Conservation (phyloP, 768 basidiomycete species). For the Rubroboletus satanas region DNA sequence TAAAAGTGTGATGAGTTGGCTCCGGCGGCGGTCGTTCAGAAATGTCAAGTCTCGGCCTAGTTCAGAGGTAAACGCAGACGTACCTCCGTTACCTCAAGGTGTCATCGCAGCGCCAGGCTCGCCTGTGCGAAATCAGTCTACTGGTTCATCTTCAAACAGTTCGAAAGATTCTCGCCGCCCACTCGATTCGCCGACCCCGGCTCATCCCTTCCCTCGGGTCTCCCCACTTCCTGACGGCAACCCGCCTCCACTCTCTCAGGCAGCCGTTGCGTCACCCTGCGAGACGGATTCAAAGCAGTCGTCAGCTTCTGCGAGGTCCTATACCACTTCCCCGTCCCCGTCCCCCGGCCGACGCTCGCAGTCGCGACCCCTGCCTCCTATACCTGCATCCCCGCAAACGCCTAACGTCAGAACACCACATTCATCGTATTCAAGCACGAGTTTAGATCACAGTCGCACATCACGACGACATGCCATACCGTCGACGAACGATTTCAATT, state of each 20-base stretch:
- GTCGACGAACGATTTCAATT: not conserved
- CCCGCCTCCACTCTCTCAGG: constrained; percentile 1
- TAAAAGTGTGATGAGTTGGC: constrained; percentile 35
- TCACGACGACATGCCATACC: constrained; percentile 10
- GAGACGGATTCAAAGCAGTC: constrained; percentile 23
- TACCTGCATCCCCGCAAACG: constrained; percentile 31
- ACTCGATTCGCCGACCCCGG: constrained; percentile 17
- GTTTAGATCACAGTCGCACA: constrained; percentile 15
- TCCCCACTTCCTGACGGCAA: constrained; percentile 17
- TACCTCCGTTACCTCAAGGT: constrained; percentile 14
- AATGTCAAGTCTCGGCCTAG: constrained; percentile 20
- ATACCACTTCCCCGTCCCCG: constrained; percentile 7
- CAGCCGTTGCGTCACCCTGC: not conserved
- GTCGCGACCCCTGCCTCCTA: constrained; percentile 19
- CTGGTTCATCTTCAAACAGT: constrained; percentile 19
- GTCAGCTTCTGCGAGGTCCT: constrained; percentile 16
- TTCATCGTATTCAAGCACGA: constrained; percentile 16
- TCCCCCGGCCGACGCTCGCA: constrained; percentile 10
- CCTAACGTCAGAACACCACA: constrained; percentile 16
- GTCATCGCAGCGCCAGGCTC: constrained; percentile 10
- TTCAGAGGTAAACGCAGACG: constrained; percentile 18
- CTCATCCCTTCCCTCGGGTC: constrained; percentile 2
- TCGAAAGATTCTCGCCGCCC: constrained; percentile 24
- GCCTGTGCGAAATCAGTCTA: constrained; percentile 22
- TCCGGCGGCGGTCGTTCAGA: constrained; percentile 27